Evolutionary conservation across 495 filamentous ascomycete genomes (phyloP).

Genomic region (Extremus antarcticus): DNA sequence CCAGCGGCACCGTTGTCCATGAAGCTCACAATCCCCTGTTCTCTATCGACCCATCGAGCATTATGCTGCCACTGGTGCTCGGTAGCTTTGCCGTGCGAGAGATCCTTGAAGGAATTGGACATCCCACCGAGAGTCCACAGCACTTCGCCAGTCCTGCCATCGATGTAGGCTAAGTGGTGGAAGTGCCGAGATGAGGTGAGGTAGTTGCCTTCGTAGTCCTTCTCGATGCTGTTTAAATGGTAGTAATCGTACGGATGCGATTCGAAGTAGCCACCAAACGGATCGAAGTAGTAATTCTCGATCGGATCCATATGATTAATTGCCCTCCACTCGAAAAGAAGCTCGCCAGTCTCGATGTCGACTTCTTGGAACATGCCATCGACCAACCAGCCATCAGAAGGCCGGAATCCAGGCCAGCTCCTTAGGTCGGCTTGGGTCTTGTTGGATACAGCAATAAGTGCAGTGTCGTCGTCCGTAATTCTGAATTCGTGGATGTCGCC

Average conservation of each 20-base stretch:
- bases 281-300: slow-evolving; percentile 20
- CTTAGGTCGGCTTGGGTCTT: slow-evolving; percentile 13
- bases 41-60: slow-evolving; percentile 22
- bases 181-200: slow-evolving; percentile 24
- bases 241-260: slow-evolving; percentile 24
- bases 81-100: slow-evolving; percentile 13
- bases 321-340: slow-evolving; percentile 35
- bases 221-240: slow-evolving; percentile 28
- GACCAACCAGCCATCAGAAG: slow-evolving; percentile 19
- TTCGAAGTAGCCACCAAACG: slow-evolving; percentile 9
- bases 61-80: slow-evolving; percentile 26
- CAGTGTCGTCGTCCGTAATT: slow-evolving; percentile 21
- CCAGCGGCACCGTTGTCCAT: slow-evolving; percentile 24
- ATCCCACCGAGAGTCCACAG: slow-evolving; percentile 24
- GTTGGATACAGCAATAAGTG: slow-evolving; percentile 25
- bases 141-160: slow-evolving; percentile 17
- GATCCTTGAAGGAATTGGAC: slow-evolving; percentile 18
- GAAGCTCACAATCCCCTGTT: slow-evolving; percentile 14
- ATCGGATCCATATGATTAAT: slow-evolving; percentile 27
- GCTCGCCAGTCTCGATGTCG: slow-evolving; percentile 20
- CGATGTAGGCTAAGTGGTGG: slow-evolving; percentile 19
- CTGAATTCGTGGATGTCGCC: slow-evolving; percentile 22
- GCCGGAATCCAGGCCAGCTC: slow-evolving; percentile 3
- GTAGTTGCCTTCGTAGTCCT: slow-evolving; percentile 25
- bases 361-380: slow-evolving; percentile 28